phyloP scores from a whole-genome alignment of 345 rosid genomes.

The Barbarea vulgaris region DNA sequence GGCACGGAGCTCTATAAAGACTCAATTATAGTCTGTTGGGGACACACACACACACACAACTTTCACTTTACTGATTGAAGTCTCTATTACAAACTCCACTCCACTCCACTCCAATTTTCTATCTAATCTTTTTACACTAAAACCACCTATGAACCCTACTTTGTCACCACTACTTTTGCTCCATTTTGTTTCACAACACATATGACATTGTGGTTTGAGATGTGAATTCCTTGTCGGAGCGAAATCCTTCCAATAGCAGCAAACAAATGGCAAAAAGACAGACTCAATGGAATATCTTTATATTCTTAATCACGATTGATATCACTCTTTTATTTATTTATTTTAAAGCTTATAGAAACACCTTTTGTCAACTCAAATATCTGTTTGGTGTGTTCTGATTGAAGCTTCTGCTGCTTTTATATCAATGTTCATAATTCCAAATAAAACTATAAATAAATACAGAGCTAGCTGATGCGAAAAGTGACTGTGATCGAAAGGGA shows the following conservation, averaged over 20 bases:
- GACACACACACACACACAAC: conserved; percentile 7
- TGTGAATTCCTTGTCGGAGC: conserved; percentile 15
- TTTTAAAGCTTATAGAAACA: neutral
- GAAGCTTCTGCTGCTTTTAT: conserved; percentile 7
- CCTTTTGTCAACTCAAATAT: conserved; percentile 12
- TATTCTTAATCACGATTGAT: neutral
- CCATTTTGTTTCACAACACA: conserved; percentile 14
- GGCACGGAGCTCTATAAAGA: conserved; percentile 60
- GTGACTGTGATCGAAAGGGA: conserved; percentile 43
- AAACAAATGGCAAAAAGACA: conserved; percentile 33
- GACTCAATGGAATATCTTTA: neutral
- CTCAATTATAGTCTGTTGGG: conserved; percentile 45
- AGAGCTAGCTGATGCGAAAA: conserved; percentile 43
- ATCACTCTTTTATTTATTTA: conserved; percentile 1
- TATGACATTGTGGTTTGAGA: conserved; percentile 14
- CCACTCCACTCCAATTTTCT: conserved; percentile 9
- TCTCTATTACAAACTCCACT: conserved; percentile 9
- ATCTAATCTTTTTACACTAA: conserved; percentile 14
- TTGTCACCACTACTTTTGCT: conserved; percentile 30
- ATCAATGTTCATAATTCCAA: neutral
- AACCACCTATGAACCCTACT: conserved; percentile 33
- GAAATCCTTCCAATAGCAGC: conserved; percentile 18
- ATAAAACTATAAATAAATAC: neutral
- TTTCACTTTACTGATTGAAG: conserved; percentile 27
- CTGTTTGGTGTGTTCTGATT: conserved; percentile 19